Base-by-base conservation (phyloP, 2,329 filamentous ascomycete genomes). In the Graphilbum fragrans region DNA sequence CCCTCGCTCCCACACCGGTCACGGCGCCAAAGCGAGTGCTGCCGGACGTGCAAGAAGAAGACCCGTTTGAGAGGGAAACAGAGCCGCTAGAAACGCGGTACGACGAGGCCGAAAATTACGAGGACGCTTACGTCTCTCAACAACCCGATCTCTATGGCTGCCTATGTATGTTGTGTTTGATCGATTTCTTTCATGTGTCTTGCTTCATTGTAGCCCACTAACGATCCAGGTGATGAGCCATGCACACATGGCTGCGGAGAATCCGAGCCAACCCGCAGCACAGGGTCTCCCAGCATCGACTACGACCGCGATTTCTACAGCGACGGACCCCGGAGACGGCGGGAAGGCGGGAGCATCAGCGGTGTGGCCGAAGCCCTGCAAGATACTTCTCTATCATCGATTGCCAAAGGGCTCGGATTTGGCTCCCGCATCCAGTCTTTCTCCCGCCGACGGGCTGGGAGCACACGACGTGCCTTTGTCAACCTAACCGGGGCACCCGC, bases 41-140 rank as follows among this genome's bases (percentile, higher is more conserved):
- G 47, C 82, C 86, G 16, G 84, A 92, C 53, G 82, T 95, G 18
- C 75, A 87, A 54, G 88, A 95, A 53, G 88, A 95, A 58, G 87
- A 94, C 53, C 79, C 82, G 2, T 62, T 78, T 34, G 82, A 88
- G 57, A 32, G 42, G 42, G 10, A 19, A 37, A 14, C 12, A 12
- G 39, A 42, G 18, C 10, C 19, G 12, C 20, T 41, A 17, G 9
- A 36, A n/a, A 8, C 10, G 5, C 20, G 32, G 16, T 21, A 42
- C 18, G 19, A 25, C 18, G 32, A 39, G 7, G 36, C 39, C 9
- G 39, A 42, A 5, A 19, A 41, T 17, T 74, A 79, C 22, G 69
- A 71, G 41, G 66, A 68, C 38, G 62, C 70, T 45, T 66, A 69
- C 44, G 59, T 66, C 37, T 56, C 69, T 37, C 58, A 72, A 45